Base-by-base conservation (phyloP, 2,329 filamentous ascomycete genomes). In the Phialocephala sp. region DNA sequence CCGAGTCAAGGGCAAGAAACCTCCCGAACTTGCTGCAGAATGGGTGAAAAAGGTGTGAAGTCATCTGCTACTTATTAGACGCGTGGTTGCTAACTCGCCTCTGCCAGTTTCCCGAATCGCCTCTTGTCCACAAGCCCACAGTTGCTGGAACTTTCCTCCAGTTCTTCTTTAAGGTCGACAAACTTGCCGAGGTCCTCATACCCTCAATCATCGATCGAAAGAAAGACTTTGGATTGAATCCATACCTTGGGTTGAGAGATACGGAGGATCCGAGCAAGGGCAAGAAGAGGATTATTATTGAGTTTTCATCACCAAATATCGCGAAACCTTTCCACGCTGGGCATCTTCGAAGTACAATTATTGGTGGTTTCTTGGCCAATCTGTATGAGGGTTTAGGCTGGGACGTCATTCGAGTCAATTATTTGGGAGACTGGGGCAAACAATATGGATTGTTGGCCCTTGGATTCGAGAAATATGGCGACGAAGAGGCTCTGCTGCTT, bases 271-370 rank as follows among this genome's bases (percentile, higher is more conserved):
- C 87, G 8, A 83, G 77, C 14, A 77, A 80, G 54, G 80, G 79
- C 36, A 72, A 72, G 67, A 83, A 81, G 73, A 80, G 77, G 73
- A 83, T 89, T 54, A 86, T 95, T 60, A 85, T 95, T 72, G 92
- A 95, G 75, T 95, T 94, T 78, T 93, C 90, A 8, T 93, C 90
- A 8, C 92, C 92, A 59, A 95, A 95, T 77, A 93, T 95, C 66
- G 92, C 92, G 55, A 94, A 94, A 79, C 91, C 89, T 24, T 93
- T 93, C 78, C 88, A 91, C 74, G 89, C 89, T 24, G 89, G 88
- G 6, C 90, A 94, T 79, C 80, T 93, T 71, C 84, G 90, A 72
- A 91, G 89, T 73, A 93, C 91, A 59, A 91, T 93, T 69, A 90
- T 93, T 64, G 90, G 91, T 52, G 89, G 88, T 36, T 92, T 91